Conservation (phyloP, 2,329 filamentous ascomycete genomes). For the Elsinoe perseae region DNA sequence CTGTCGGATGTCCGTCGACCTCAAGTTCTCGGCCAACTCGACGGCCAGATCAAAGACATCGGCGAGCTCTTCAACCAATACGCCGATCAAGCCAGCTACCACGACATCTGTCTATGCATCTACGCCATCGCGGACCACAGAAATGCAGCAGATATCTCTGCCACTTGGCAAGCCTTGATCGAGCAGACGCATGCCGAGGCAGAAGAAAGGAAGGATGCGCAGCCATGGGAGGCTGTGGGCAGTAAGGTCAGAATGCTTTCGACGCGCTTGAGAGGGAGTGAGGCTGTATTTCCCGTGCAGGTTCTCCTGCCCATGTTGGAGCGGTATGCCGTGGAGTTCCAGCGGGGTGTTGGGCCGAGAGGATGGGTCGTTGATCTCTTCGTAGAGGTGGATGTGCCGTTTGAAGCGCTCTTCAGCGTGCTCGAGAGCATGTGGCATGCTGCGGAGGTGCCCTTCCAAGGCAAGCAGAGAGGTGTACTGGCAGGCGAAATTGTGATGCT, state of each 20-base stretch:
- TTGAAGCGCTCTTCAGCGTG: slow-evolving; percentile 54
- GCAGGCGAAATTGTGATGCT: slow-evolving; percentile 56
- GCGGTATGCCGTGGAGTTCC: slow-evolving; percentile 44
- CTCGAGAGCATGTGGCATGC: slow-evolving; percentile 61
- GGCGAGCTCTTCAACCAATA: slow-evolving; percentile 91
- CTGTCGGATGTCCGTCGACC: slow-evolving; percentile 55
- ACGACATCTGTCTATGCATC: slow-evolving; percentile 86
- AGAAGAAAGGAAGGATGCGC: slow-evolving; percentile 37
- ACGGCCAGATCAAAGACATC: slow-evolving; percentile 69
- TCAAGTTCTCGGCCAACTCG: slow-evolving; percentile 59
- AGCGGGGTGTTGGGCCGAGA: slow-evolving; percentile 40
- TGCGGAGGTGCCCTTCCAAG: slow-evolving; percentile 57
- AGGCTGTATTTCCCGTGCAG: slow-evolving; percentile 29
- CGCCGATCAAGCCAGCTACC: slow-evolving; percentile 84
- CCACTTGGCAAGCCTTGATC: slow-evolving; percentile 79
- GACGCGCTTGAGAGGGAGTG: slow-evolving; percentile 37
- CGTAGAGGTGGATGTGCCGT: slow-evolving; percentile 53
- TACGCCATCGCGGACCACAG: slow-evolving; percentile 89
- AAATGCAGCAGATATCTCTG: slow-evolving; percentile 72
- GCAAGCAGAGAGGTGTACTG: slow-evolving; percentile 48
- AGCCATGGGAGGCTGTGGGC: slow-evolving; percentile 64
- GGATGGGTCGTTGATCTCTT: slow-evolving; percentile 60
- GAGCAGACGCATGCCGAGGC: slow-evolving; percentile 53
- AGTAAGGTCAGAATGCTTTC: slow-evolving; percentile 52
- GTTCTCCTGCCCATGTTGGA: slow-evolving; percentile 50